These are phyloP conservation scores for Hirsutella minnesotensis DNA, from an alignment of 2,329 filamentous ascomycete genomes.

Conservation along the genomic window DNA sequence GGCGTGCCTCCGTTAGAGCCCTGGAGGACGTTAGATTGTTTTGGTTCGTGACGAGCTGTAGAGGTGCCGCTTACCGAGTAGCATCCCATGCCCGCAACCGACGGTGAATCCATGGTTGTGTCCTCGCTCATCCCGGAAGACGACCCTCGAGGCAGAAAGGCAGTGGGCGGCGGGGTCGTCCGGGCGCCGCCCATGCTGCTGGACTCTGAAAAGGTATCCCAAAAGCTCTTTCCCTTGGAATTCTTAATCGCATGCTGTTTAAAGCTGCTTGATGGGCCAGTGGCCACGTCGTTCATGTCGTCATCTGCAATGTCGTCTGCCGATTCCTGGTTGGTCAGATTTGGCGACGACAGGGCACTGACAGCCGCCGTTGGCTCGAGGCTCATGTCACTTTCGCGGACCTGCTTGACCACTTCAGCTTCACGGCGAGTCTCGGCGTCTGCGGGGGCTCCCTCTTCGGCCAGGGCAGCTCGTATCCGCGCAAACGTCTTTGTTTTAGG, in stretches of 20 bases:
- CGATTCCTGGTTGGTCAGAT: constrained; percentile 48
- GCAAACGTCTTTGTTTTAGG: constrained; percentile 96
- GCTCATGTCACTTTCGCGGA: constrained; percentile 75
- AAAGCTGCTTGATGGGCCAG: constrained; percentile 52
- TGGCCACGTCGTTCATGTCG: constrained; percentile 44
- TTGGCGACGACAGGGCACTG: constrained; percentile 59
- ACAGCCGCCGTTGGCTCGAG: constrained; percentile 40
- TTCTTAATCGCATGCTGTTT: constrained; percentile 63
- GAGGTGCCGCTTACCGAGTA: constrained; percentile 18
- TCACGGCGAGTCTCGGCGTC: constrained; percentile 85
- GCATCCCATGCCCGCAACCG: constrained; percentile 23
- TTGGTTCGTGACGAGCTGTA: too few relatives aligned
- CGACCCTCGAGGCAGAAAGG: constrained; percentile 46
- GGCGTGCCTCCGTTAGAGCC: constrained; percentile 20
- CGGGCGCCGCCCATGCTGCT: constrained; percentile 37
- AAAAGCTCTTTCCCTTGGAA: constrained; percentile 56
- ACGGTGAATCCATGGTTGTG: constrained; percentile 60
- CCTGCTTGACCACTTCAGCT: constrained; percentile 90
- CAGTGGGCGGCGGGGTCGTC: constrained; percentile 55
- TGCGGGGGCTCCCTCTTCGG: constrained; percentile 77
- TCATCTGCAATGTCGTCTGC: constrained; percentile 63
- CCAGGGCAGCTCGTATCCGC: constrained; percentile 76
- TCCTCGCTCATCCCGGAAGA: constrained; percentile 57
- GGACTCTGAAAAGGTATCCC: constrained; percentile 67
- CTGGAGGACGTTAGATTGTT: background rate